These are phyloP conservation scores for Melampsora americana DNA, from an alignment of 1,284 basidiomycete genomes.

Conservation along the genomic window DNA sequence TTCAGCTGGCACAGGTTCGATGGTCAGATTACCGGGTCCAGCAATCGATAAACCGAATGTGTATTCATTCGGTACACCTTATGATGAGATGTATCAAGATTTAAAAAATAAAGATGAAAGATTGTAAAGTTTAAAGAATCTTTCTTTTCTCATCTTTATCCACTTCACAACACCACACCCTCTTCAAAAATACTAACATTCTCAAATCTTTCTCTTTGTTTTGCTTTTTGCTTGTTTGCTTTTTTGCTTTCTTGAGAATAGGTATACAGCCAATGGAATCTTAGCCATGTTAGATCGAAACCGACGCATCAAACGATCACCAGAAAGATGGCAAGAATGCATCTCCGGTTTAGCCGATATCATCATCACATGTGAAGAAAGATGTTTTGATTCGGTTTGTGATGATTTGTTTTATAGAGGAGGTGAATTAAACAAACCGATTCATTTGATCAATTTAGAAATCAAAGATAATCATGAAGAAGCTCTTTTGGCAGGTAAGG, in stretches of 20 bases:
- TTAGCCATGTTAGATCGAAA: slow-evolving; percentile 97
- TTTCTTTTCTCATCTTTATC: too few species aligned
- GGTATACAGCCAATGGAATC: slow-evolving; percentile 94
- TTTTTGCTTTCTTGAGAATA: too few species aligned
- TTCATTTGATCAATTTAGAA: slow-evolving; percentile 96
- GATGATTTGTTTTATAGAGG: slow-evolving; percentile 86
- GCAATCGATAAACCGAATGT: slow-evolving; percentile 97
- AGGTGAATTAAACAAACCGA: slow-evolving; percentile 85
- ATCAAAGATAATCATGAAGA: slow-evolving; percentile 99
- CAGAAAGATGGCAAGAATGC: slow-evolving; percentile 94
- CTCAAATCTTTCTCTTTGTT: neutral
- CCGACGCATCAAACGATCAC: slow-evolving; percentile 82
- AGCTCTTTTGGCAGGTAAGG: slow-evolving; percentile 88
- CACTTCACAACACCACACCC: too few species aligned
- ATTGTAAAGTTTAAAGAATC: too few species aligned
- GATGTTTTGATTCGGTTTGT: slow-evolving; percentile 97
- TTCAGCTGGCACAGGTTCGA: slow-evolving; percentile 93
- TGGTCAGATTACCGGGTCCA: slow-evolving; percentile 90
- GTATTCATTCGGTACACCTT: slow-evolving; percentile 96
- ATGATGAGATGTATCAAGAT: slow-evolving; percentile 92
- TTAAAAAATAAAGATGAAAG: slow-evolving; percentile 78
- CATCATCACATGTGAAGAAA: slow-evolving; percentile 97
- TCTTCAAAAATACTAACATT: neutral
- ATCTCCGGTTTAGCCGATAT: slow-evolving; percentile 76
- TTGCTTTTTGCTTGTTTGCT: neutral